Conservation (phyloP, 257 asterid species). For the Lantana camara region DNA sequence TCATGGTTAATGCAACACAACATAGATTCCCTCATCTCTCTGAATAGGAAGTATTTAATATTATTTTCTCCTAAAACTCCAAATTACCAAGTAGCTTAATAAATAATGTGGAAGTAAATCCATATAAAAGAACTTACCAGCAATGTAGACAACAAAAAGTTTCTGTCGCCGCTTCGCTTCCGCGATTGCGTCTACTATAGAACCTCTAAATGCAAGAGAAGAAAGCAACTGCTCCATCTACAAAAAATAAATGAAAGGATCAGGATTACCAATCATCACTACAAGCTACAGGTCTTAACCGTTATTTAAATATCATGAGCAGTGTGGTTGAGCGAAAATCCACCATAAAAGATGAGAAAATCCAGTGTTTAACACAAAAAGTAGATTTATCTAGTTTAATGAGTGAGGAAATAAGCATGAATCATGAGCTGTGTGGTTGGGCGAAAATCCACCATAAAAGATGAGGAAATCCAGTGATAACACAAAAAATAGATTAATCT, state of each 20-base stretch:
- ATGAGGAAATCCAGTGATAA: neutral
- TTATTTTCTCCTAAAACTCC: neutral
- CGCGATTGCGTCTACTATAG: constrained; percentile 72
- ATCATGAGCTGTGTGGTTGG: neutral
- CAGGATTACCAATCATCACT: constrained; percentile 15
- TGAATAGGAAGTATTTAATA: too few species aligned
- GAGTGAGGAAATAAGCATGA: neutral
- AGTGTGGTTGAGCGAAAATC: neutral
- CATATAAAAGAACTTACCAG: constrained; percentile 47
- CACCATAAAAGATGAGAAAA: neutral
- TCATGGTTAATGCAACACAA: too few species aligned
- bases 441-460: neutral
- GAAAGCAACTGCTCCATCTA: constrained; percentile 86
- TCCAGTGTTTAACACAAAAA: neutral
- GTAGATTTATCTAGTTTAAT: constrained; percentile 10
- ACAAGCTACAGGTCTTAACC: constrained; percentile 1
- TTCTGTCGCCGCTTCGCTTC: constrained; percentile 89
- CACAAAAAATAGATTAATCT: constrained; percentile 9
- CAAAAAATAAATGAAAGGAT: constrained; percentile 24
- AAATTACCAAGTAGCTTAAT: neutral
- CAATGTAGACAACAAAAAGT: constrained; percentile 80
- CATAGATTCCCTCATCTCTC: too few species aligned
- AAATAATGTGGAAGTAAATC: constrained; percentile 25
- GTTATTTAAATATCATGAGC: neutral
- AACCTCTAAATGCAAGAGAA: constrained; percentile 78